phyloP scores from a whole-genome alignment of 192 early-diverging fungal genomes.

The Coemansia sp. region DNA sequence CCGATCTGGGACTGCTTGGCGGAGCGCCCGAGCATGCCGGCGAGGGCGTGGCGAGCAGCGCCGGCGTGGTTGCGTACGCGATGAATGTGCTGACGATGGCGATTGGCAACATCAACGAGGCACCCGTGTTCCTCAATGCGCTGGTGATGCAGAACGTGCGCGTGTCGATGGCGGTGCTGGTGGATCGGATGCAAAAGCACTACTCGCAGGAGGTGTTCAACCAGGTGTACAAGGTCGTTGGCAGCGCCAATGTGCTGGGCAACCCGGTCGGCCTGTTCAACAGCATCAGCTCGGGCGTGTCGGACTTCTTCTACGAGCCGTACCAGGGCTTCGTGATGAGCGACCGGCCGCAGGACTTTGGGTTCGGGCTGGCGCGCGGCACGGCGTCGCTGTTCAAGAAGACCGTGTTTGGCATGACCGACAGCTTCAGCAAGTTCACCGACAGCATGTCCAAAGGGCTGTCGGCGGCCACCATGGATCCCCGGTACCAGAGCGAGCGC shows the following conservation, averaged over 20 bases:
- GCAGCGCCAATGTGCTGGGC: constrained; percentile 95
- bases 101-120: constrained; percentile 95
- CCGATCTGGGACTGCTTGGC: constrained; percentile 12
- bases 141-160: constrained; percentile 87
- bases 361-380: constrained; percentile 86
- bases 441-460: constrained; percentile 96
- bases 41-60: constrained; percentile 40
- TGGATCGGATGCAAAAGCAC: constrained; percentile 78
- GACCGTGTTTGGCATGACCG: constrained; percentile 94
- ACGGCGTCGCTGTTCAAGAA: constrained; percentile 77
- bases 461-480: constrained; percentile 93
- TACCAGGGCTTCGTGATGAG: constrained; percentile 96
- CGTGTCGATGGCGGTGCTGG: constrained; percentile 71
- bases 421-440: constrained; percentile 93
- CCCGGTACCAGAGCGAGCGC: constrained; percentile 81
- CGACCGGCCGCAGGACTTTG: constrained; percentile 90
- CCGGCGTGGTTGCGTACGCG: constrained; percentile 58
- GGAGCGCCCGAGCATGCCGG: constrained; percentile 24
- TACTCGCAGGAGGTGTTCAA: constrained; percentile 90
- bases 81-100: constrained; percentile 94
- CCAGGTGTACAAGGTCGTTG: constrained; percentile 82
- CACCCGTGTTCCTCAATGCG: constrained; percentile 86
- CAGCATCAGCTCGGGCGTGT: constrained; percentile 91
- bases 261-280: constrained; percentile 98
- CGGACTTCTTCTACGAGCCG: constrained; percentile 97